Evolutionary conservation across 176 grass and related monocot genomes (phyloP).

Genomic region (Otatea glauca): DNA sequence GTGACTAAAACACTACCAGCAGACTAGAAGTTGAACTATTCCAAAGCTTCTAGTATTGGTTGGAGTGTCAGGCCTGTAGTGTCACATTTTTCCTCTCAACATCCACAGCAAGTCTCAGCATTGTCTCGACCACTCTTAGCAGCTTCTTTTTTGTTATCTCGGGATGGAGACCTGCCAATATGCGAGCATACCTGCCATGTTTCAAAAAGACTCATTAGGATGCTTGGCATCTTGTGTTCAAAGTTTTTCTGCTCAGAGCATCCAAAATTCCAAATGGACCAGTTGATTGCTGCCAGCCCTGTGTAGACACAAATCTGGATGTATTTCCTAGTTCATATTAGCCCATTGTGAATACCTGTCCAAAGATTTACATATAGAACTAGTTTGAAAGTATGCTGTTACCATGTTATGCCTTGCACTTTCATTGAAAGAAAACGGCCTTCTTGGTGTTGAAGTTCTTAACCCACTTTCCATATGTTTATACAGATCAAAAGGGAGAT

Average conservation of each 20-base stretch:
- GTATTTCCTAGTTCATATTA: background rate
- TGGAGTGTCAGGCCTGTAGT: background rate
- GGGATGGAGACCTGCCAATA: background rate
- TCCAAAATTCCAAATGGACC: background rate
- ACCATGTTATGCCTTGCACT: background rate
- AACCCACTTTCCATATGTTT: constrained; percentile 25
- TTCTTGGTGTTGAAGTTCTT: constrained; percentile 16
- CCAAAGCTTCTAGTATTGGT: background rate
- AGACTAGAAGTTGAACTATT: background rate
- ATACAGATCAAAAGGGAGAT: constrained; percentile 99
- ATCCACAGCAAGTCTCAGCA: background rate
- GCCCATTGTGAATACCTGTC: background rate
- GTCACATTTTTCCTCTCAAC: background rate
- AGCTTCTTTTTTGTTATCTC: background rate
- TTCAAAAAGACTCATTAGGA: background rate
- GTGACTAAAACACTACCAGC: background rate
- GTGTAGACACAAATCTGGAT: constrained; percentile 8
- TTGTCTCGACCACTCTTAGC: background rate
- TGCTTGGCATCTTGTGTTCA: background rate
- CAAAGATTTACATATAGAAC: background rate
- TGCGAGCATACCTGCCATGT: constrained; percentile 6
- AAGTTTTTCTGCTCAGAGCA: background rate
- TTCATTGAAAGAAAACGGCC: constrained; percentile 13
- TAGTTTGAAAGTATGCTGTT: background rate
- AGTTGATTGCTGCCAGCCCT: background rate